A percentile compares a stretch with the other conserved stretches of the same genome.
Evolutionary conservation across 352 stramenopile genomes (phyloP).

Genomic region (Phytophthora brassicae): DNA sequence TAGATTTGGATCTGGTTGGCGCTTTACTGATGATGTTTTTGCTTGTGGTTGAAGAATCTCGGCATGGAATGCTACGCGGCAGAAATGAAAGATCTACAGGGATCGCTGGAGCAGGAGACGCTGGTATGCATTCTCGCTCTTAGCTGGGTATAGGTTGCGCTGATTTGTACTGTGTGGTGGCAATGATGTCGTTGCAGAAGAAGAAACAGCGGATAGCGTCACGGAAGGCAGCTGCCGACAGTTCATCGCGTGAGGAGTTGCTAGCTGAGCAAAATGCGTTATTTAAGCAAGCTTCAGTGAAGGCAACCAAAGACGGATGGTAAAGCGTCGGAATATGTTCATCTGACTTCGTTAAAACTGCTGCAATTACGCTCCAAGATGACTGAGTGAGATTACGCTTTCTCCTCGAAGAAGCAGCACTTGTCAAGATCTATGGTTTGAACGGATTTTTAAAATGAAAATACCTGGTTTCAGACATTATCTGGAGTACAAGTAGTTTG

Average conservation of each 20-base stretch:
- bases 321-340: constrained; percentile 30
- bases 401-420: no score
- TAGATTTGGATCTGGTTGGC: not conserved
- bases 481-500: constrained; percentile 90
- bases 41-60: constrained; percentile 28
- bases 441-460: not conserved
- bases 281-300: constrained; percentile 66
- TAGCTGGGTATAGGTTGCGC: not conserved
- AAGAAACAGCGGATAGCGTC: constrained; percentile 49
- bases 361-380: no score
- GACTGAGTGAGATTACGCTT: no score
- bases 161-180: not conserved
- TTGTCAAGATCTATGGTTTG: no score
- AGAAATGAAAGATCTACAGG: constrained; percentile 38
- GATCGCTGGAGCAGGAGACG: constrained; percentile 21
- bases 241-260: constrained; percentile 51
- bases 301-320: constrained; percentile 68
- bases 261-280: constrained; percentile 71
- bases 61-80: constrained; percentile 38
- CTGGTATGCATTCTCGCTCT: constrained; percentile 27
- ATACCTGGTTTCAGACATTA: constrained; percentile 74
- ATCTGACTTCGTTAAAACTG: no score
- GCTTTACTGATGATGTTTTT: constrained; percentile 5
- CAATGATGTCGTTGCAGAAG: constrained; percentile 19
- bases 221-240: constrained; percentile 37